Evolutionary conservation across 768 basidiomycete species (phyloP).

Genomic region (Cystobasidium tubakii): DNA sequence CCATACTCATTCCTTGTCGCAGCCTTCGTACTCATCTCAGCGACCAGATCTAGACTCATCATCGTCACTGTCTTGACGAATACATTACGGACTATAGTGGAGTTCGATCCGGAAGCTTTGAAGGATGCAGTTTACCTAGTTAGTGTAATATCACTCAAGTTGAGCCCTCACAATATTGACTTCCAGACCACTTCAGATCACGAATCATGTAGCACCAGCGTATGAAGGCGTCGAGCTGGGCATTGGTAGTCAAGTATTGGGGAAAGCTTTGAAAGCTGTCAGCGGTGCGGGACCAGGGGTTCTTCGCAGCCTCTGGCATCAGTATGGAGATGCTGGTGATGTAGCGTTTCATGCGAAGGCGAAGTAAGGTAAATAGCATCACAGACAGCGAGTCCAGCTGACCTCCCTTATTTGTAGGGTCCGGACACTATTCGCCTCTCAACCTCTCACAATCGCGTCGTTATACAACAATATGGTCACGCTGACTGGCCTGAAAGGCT

Average conservation of each 20-base stretch:
- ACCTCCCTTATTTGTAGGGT: slow-evolving; percentile 50
- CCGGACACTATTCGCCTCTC: slow-evolving; percentile 37
- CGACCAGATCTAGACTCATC: slow-evolving; percentile 66
- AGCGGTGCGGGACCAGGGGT: slow-evolving; percentile 49
- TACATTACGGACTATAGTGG: slow-evolving; percentile 63
- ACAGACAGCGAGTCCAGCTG: slow-evolving; percentile 48
- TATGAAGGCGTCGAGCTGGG: slow-evolving; percentile 40
- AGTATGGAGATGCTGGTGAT: slow-evolving; percentile 76
- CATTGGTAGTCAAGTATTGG: slow-evolving; percentile 45
- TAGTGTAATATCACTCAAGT: too few species aligned
- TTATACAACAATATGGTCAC: slow-evolving; percentile 66
- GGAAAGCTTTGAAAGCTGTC: slow-evolving; percentile 39
- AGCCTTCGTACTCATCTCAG: slow-evolving; percentile 58
- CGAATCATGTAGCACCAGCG: slow-evolving; percentile 37
- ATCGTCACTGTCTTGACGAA: slow-evolving; percentile 70
- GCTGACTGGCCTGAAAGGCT: slow-evolving; percentile 65
- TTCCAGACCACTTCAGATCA: slow-evolving; percentile 9
- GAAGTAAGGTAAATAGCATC: slow-evolving; percentile 51
- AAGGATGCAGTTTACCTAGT: slow-evolving; percentile 51
- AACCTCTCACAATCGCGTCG: slow-evolving; percentile 56
- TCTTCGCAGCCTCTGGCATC: slow-evolving; percentile 59
- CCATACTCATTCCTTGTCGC: slow-evolving; percentile 70
- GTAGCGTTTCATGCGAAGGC: slow-evolving; percentile 73
- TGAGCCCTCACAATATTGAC: too few species aligned
- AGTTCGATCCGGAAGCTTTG: slow-evolving; percentile 64